Evolutionary conservation across 441 rosid species (phyloP), one percentile per base, ranked within the genome.

Genomic region (Populus hybrid): DNA sequence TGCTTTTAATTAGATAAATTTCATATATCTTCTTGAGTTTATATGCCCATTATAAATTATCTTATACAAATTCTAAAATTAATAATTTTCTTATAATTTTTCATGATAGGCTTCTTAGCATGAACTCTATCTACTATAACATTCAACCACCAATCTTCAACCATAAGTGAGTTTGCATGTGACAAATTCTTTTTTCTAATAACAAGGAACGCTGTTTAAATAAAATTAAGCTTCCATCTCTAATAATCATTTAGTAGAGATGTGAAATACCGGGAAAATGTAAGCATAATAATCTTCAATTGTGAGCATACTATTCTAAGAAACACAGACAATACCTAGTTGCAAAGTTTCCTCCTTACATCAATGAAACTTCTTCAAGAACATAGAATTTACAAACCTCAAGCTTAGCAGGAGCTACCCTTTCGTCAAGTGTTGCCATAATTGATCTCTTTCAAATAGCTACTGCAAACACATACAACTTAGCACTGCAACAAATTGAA

Each of bases 241-340:
- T 32, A 32, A 34, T 34, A 34, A 34, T 34, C 6, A 34, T 34
- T 34, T 34, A 34, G 35, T 32, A 32, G n/a, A 20, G n/a, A 66
- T 34, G 30, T 11, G 24, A 75, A 40, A 40, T 89, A 92, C 97
- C 81, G 92, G 93, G 70, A 88, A 92, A 77, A 90, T 83, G 73
- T 76, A 71, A 20, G 6, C 76, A 50, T 90, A 89, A 78, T 91
- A 87, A 77, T 93, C 94, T 78, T 82, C 88, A 10, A 91, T 88
- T 30, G 91, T 90, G 38, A 91, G 81, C 88, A 90, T 90, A 81
- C 93, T 87, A 79, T 90, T 90, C 93, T 95, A 91, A 14, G 97
- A 74, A 75, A 10, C 11, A 50, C 7, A 16, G 6, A 9, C 57
- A 23, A 57, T 24, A 1, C 57, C 28, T 14, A 32, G 26, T 23